These are phyloP conservation scores for Barnettozyma pratensis DNA, from an alignment of 805 yeast genomes.

Conservation along the genomic window DNA sequence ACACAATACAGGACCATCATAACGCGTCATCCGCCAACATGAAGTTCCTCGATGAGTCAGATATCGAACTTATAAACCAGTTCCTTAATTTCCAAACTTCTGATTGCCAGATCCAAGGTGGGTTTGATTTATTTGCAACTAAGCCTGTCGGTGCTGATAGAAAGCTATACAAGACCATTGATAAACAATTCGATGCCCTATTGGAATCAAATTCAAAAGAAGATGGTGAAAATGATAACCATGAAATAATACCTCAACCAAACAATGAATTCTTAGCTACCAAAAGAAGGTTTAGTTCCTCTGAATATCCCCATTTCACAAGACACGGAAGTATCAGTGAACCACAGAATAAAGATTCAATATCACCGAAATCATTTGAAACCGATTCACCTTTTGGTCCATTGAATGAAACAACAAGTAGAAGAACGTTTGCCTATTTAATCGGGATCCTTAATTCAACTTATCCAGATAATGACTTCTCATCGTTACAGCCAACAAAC, in stretches of 20 bases:
- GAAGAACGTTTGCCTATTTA: slow-evolving; percentile 85
- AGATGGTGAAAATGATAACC: slow-evolving; percentile 10
- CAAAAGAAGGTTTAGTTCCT: slow-evolving; percentile 33
- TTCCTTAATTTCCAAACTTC: slow-evolving; percentile 73
- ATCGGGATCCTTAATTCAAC: slow-evolving; percentile 88
- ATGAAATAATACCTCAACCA: slow-evolving; percentile 10
- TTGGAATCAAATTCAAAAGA: slow-evolving; percentile 24
- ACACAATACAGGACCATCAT: not conserved
- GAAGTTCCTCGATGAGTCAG: slow-evolving; percentile 88
- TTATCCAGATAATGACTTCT: slow-evolving; percentile 94
- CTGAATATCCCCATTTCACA: slow-evolving; percentile 5
- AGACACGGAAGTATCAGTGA: not conserved
- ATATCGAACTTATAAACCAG: slow-evolving; percentile 86
- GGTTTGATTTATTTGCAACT: slow-evolving; percentile 91
- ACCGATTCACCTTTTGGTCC: slow-evolving; percentile 81
- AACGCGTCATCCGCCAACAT: slow-evolving; percentile 6
- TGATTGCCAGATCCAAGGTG: slow-evolving; percentile 76
- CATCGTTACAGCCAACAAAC: slow-evolving; percentile 75
- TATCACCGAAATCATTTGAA: slow-evolving; percentile 16
- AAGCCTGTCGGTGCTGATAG: slow-evolving; percentile 89
- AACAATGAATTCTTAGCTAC: slow-evolving; percentile 34
- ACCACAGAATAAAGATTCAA: not conserved
- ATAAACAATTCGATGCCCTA: slow-evolving; percentile 62
- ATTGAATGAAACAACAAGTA: slow-evolving; percentile 73
- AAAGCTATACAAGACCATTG: slow-evolving; percentile 82